Conservation (phyloP, 2,329 filamentous ascomycete species). For the Orbilia blumenaviensis region DNA sequence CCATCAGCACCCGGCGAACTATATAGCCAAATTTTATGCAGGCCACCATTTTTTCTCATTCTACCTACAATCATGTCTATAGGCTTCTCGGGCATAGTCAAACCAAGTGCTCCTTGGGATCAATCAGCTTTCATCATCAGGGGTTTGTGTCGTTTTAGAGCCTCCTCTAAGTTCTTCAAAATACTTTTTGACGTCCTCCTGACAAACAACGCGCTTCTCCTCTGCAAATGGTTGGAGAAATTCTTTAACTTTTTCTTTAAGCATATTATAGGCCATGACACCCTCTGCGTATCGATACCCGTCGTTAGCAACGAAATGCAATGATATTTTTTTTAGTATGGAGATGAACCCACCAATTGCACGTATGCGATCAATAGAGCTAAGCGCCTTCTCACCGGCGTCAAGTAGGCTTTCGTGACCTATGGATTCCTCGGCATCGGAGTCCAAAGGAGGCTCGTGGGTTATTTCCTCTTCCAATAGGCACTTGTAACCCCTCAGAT, state of each 20-base stretch:
- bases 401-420: conserved; percentile 87
- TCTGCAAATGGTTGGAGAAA: conserved; percentile 95
- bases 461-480: conserved; percentile 93
- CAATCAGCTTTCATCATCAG: background rate
- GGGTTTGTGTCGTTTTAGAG: background rate
- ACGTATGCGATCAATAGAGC: conserved; percentile 87
- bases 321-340: background rate
- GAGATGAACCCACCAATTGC: conserved; percentile 69
- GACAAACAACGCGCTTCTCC: conserved; percentile 84
- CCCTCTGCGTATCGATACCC: conserved; percentile 68
- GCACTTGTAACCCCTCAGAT: conserved; percentile 75
- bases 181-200: conserved; percentile 95
- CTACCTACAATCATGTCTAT: no score
- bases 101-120: no score
- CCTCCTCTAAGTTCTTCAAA: conserved; percentile 77
- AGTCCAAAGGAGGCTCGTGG: conserved; percentile 85
- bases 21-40: no score
- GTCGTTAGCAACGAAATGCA: background rate
- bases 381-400: conserved; percentile 88
- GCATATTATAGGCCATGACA: conserved; percentile 96
- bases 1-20: background rate
- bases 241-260: conserved; percentile 93
- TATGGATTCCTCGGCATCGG: conserved; percentile 68
- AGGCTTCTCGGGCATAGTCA: no score
- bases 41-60: background rate